Base-by-base conservation (phyloP, 371 early-diverging fungal genomes). In the Lichtheimia ramosa region DNA sequence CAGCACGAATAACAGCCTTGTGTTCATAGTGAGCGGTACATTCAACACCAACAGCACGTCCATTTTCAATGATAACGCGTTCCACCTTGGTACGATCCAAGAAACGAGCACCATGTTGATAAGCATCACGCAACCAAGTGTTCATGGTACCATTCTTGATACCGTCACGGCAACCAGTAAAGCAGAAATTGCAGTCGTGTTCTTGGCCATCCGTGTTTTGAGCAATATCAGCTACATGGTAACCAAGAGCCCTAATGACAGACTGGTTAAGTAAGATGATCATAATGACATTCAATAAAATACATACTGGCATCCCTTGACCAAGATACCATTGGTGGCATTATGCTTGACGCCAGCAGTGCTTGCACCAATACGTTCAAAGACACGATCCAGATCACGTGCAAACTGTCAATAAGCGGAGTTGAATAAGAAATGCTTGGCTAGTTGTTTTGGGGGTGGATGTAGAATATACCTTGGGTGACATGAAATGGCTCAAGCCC, bases 181-280 rank as follows among this genome's bases (percentile, higher is more conserved):
- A 77, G 57, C 92, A 92, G 62, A 70, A 86, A 5, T 83, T 85
- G 62, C 93, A 92, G 12, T 77, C 68, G 72, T 92, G 92, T 6
- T 66, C 43, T 12, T 78, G 65, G 5, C 79, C 72, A 3, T 66
- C 79, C 1, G 89, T 85, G 69, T 91, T 91, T 79, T 92, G 90
- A 27, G 87, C 85, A 42, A 92, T 76, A 8, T 70, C 70, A 13
- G 67, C 83, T 58, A 60, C 34, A 13, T 79, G 83, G 58, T 83
- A 83, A 21, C 91, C 92, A 24, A 90, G 79, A 34, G 73, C 75
- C 43, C 83, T 85, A 51, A 18, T 20, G 54, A 48, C 28, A 25
- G 5, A 15, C 24, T 40, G 20, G 13, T 13, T 41, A 2, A 23
- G 14, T 34, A 21, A 20, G 42, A 7, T 48, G n/a, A 40, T 21